Base-by-base conservation (phyloP, 495 filamentous ascomycete species). In the Neurospora sp. region DNA sequence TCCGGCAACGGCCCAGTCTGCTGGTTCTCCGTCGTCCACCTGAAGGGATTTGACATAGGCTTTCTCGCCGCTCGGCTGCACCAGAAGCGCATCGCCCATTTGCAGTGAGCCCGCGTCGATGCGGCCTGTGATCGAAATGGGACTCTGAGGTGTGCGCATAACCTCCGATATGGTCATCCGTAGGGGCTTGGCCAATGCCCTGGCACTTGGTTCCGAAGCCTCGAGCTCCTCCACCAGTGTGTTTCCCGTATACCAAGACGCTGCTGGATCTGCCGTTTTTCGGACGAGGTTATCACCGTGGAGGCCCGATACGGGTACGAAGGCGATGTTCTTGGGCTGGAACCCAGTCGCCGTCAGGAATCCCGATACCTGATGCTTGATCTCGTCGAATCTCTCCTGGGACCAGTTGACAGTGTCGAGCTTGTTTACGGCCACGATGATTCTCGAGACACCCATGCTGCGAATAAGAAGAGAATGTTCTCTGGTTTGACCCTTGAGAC, bases 361-460 rank as follows among this genome's bases (percentile, higher is more conserved):
- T 9, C 91, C 90, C 0, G 88, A 88, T 69, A 97, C 87, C 77
- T 97, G 94, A 75, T 93, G 88, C 72, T 89, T 85, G 72, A 98
- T 98, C 78, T 97, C 93, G 44, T 91, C 84, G 77, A 95, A 99
- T 3, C 94, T 88, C 18, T 87, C 90, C 81, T 91, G 84, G 16
- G 88, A 91, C 96, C 96, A 99, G 16, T 83, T 80, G 9, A 94
- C 89, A 0, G 87, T 89, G 80, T 99, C 96, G 78, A 99, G 90
- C 82, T 99, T 99, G 82, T 99, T 99, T 75, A 98, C 87, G 4
- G 93, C 95, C 53, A 98, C 91, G 69, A 99, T 89, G 40, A 99
- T 84, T 41, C 91, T 88, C 69, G 92, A 90, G 0, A 98, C 92
- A 0, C 96, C 96, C 88, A 98, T 94, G 77, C 94, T 97, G 68